These are phyloP conservation scores for Ceriops tagal DNA, from an alignment of 345 rosid genomes.

Conservation along the genomic window DNA sequence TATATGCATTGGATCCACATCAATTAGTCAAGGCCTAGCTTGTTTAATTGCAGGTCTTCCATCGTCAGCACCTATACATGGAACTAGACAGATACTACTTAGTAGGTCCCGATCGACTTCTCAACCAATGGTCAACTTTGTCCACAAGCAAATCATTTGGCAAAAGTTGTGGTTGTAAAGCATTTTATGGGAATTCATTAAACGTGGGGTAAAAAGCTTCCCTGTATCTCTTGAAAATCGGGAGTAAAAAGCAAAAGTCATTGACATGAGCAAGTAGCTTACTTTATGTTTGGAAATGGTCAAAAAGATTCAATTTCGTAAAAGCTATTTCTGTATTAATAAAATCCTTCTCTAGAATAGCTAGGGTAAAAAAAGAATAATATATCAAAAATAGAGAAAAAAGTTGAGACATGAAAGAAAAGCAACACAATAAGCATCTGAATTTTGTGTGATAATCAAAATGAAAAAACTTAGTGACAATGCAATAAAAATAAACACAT, in stretches of 20 bases:
- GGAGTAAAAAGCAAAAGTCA: slow-evolving; percentile 14
- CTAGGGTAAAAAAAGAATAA: not conserved
- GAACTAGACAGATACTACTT: not conserved
- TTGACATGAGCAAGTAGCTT: slow-evolving; percentile 28
- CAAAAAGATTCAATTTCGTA: slow-evolving; percentile 53
- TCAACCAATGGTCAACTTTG: slow-evolving; percentile 8
- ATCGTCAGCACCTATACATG: not conserved
- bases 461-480: too few relatives aligned
- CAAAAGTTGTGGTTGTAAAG: slow-evolving; percentile 24
- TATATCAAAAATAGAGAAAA: not conserved
- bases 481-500: too few relatives aligned
- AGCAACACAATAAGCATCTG: not conserved
- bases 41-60: not conserved
- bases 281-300: slow-evolving; percentile 39
- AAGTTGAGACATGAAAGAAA: not conserved
- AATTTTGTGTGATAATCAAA: too few relatives aligned
- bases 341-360: slow-evolving; percentile 23
- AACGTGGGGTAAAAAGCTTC: slow-evolving; percentile 15
- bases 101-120: not conserved
- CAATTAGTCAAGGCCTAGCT: slow-evolving; percentile 1
- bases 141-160: slow-evolving; percentile 20
- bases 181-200: slow-evolving; percentile 12
- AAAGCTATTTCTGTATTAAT: slow-evolving; percentile 33
- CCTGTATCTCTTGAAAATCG: slow-evolving; percentile 7
- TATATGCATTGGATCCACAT: not conserved